A percentile compares a stretch with the other conserved stretches of the same genome.
Conservation (phyloP, 306 rosid species). For the Prunus davidiana region DNA sequence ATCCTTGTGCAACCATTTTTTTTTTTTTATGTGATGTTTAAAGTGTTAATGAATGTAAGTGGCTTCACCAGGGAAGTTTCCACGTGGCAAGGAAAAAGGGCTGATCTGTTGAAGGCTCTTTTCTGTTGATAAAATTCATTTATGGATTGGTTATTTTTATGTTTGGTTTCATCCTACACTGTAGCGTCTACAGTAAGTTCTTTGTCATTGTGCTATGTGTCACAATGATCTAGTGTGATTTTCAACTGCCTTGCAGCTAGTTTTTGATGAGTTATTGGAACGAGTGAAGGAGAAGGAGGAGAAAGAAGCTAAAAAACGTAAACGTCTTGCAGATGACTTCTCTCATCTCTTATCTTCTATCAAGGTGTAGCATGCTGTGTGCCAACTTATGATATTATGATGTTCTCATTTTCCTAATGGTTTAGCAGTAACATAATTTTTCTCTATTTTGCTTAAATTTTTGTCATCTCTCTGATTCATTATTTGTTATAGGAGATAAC, state of each 20-base stretch:
- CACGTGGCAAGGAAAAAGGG: background rate
- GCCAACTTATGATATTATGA: slow-evolving; percentile 5
- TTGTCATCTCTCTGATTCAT: slow-evolving; percentile 5
- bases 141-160: slow-evolving; percentile 3
- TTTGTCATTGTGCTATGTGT: slow-evolving; percentile 7
- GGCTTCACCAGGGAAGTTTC: background rate
- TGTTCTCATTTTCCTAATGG: slow-evolving; percentile 15
- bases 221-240: slow-evolving; percentile 18
- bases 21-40: background rate
- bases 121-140: background rate
- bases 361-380: slow-evolving; percentile 52
- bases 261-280: slow-evolving; percentile 78
- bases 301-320: slow-evolving; percentile 84
- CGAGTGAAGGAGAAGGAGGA: slow-evolving; percentile 84
- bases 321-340: slow-evolving; percentile 77
- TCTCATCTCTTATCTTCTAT: slow-evolving; percentile 53
- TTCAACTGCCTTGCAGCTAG: slow-evolving; percentile 61
- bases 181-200: background rate
- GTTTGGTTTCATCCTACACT: background rate
- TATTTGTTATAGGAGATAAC: slow-evolving; percentile 62
- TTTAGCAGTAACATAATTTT: slow-evolving; percentile 12
- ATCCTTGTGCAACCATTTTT: background rate
- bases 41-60: background rate
- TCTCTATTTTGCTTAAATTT: background rate
- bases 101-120: too few relatives aligned